These are phyloP conservation scores for Alternaria sp. DNA, from an alignment of 2,329 filamentous ascomycete species.

Conservation along the genomic window DNA sequence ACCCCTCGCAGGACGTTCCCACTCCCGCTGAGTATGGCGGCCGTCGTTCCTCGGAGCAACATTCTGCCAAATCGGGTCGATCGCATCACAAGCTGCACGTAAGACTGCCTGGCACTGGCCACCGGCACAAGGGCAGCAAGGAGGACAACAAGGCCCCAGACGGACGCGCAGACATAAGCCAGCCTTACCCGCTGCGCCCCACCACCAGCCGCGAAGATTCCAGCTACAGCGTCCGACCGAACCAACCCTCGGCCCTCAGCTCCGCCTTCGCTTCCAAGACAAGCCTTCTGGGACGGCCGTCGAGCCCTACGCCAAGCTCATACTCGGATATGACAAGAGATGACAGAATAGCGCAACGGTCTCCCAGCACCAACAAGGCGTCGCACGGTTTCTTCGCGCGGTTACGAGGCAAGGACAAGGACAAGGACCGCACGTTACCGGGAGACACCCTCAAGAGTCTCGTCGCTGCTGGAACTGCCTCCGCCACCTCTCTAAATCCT, in stretches of 20 bases:
- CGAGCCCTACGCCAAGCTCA: conserved; percentile 82
- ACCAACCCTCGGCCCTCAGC: conserved; percentile 52
- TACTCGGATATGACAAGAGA: conserved; percentile 65
- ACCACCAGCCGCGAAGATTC: conserved; percentile 78
- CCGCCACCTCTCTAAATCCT: conserved; percentile 50
- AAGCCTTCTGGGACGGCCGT: conserved; percentile 66
- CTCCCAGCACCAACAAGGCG: conserved; percentile 59
- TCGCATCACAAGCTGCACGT: conserved; percentile 58
- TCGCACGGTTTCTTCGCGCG: conserved; percentile 62
- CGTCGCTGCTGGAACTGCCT: conserved; percentile 33
- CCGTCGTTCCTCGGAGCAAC: conserved; percentile 44
- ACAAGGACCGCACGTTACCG: conserved; percentile 50
- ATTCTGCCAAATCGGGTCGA: conserved; percentile 60
- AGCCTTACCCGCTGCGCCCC: conserved; percentile 69
- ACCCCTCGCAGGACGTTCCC: conserved; percentile 30
- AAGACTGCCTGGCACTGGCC: conserved; percentile 69
- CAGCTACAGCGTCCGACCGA: conserved; percentile 54
- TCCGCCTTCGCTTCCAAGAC: conserved; percentile 60
- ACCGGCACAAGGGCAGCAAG: conserved; percentile 70
- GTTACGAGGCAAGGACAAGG: conserved; percentile 58
- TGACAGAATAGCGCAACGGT: conserved; percentile 55
- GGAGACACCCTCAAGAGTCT: conserved; percentile 50
- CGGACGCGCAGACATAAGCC: conserved; percentile 43
- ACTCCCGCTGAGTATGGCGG: conserved; percentile 44
- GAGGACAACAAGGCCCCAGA: conserved; percentile 57